These are phyloP conservation scores for Amborella trichopoda DNA, from an alignment of 164 flowering plant genomes.

Conservation along the genomic window DNA sequence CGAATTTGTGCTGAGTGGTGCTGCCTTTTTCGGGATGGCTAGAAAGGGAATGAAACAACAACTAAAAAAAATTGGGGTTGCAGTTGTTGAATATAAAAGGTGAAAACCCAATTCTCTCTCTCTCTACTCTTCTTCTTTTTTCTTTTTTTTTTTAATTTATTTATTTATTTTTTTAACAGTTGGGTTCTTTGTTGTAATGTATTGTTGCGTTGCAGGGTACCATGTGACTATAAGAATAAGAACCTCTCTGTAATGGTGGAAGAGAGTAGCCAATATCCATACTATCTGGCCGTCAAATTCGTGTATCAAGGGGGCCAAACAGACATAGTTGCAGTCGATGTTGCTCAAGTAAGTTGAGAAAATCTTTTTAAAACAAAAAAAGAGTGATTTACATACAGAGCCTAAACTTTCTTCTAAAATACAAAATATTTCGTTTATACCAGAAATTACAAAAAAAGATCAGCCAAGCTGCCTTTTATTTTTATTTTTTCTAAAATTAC, in stretches of 20 bases:
- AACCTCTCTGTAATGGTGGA: conserved; percentile 68
- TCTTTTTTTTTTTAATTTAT: background rate
- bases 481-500: too few relatives aligned
- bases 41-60: conserved; percentile 28
- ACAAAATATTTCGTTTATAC: too few relatives aligned
- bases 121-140: background rate
- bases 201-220: conserved; percentile 53
- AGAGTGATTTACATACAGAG: too few relatives aligned
- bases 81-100: conserved; percentile 82
- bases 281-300: conserved; percentile 57
- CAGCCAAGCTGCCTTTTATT: too few relatives aligned
- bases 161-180: background rate
- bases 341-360: conserved; percentile 40
- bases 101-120: conserved; percentile 9
- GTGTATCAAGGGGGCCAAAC: conserved; percentile 94
- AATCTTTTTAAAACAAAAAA: too few relatives aligned
- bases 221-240: conserved; percentile 59
- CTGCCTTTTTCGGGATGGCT: conserved; percentile 70
- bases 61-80: conserved; percentile 39
- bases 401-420: too few relatives aligned
- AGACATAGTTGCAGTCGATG: conserved; percentile 44
- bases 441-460: too few relatives aligned
- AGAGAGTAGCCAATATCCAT: conserved; percentile 61
- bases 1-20: conserved; percentile 63
- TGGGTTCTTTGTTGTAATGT: too few relatives aligned